A percentile compares a stretch with the other conserved stretches of the same genome.
Evolutionary conservation across 2,329 filamentous ascomycete species (phyloP).

Genomic region (Zasmidium citrigriseum): DNA sequence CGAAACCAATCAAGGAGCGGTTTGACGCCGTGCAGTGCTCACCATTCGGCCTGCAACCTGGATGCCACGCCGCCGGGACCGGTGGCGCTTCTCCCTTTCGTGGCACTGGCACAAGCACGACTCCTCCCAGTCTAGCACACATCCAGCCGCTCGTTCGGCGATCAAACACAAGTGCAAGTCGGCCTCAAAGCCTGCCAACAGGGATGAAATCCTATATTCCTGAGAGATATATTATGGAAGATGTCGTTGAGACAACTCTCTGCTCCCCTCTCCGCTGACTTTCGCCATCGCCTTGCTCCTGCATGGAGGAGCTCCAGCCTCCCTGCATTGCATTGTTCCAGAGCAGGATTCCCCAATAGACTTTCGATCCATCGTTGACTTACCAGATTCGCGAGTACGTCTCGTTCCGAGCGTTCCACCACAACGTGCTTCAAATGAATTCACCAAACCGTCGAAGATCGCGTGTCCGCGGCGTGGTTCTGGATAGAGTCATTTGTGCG

Average conservation of each 20-base stretch:
- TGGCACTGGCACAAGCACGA: slow-evolving; percentile 1
- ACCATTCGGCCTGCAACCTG: not conserved
- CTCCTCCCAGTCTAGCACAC: not conserved
- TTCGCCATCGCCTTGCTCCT: not conserved
- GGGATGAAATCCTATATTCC: slow-evolving; percentile 1
- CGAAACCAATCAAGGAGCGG: slow-evolving; percentile 2
- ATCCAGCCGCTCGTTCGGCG: slow-evolving; percentile 4
- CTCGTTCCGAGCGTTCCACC: not conserved
- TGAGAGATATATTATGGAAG: not conserved
- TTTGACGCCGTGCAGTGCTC: not conserved
- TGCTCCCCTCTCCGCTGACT: not conserved
- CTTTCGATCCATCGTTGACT: not conserved
- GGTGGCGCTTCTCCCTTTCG: not conserved
- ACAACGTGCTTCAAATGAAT: not conserved
- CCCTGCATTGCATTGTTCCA: not conserved
- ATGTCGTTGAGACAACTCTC: not conserved
- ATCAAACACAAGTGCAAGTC: slow-evolving; percentile 6
- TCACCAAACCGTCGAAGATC: not conserved
- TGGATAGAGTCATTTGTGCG: not conserved
- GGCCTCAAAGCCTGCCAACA: not conserved
- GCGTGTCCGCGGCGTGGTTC: not conserved
- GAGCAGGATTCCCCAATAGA: not conserved
- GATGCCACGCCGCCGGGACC: slow-evolving; percentile 1
- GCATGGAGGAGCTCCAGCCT: not conserved
- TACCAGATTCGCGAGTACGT: not conserved